Base-by-base conservation (phyloP, 768 basidiomycete genomes). In the Auricularia heimuer region DNA sequence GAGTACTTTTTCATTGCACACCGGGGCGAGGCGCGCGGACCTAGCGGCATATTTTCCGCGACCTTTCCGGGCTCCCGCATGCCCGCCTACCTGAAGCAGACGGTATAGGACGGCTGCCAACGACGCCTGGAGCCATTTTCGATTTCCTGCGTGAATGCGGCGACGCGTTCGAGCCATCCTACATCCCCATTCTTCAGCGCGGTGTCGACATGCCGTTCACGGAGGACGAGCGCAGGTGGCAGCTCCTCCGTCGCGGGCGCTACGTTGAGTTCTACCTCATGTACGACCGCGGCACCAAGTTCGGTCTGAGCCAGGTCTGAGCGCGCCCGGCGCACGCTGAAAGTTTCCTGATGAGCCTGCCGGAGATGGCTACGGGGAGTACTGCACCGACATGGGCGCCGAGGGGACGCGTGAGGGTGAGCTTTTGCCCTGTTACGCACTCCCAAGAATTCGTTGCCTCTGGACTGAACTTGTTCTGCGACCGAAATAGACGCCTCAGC, bases 231-330 rank as follows among this genome's bases (percentile, higher is more conserved):
- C 83, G 94, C 61, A 81, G 95, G 62, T 99, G 97, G 97, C 96
- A 98, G 75, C 83, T 96, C 63, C 70, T 99, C 33, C 82, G 97
- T 51, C 80, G 95, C 33, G 95, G 95, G 1, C 82, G 95, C 67
- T 96, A 98, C 72, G 96, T 96, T 62, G 96, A 99, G 74, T 99
- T 94, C 77, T 94, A 94, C 74, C 74, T 95, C 67, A 85, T 94
- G 10, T 85, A 88, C 68, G 92, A 94, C 71, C 80, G 92, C 58
- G 92, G 92, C 1, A 94, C 92, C 24, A 93, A 90, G 72, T 95
- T 92, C 69, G 92, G 91, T 6, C 76, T 93, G 66, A 84, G 83
- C 77, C 90, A 89, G 92, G 91, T 6, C 76, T 93, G 66, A 84
- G 83, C 76, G 91, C 90, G 2, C 92, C 92, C 34, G 90, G 90